These are phyloP conservation scores for Yamadazyma endophytica DNA, from an alignment of 805 yeast genomes.

Conservation along the genomic window DNA sequence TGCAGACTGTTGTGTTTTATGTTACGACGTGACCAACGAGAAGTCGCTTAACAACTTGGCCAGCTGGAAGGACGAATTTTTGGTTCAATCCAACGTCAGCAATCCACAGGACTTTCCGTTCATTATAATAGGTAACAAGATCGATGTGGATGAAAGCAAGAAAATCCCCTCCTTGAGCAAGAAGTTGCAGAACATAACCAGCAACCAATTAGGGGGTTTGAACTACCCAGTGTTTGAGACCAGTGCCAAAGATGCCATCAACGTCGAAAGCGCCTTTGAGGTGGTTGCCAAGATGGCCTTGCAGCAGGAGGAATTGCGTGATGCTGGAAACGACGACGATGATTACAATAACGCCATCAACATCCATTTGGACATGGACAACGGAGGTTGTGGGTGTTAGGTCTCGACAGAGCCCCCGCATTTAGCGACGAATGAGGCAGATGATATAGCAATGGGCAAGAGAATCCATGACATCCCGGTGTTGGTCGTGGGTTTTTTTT, in stretches of 20 bases:
- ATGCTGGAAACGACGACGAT: constrained; percentile 60
- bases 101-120: constrained; percentile 96
- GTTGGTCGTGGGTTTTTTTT: no score
- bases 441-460: no score
- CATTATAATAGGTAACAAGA: constrained; percentile 90
- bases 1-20: constrained; percentile 95
- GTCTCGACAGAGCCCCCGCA: not conserved
- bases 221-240: constrained; percentile 85
- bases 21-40: constrained; percentile 92
- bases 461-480: no score
- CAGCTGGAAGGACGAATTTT: constrained; percentile 93
- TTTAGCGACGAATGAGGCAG: not conserved
- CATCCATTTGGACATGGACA: constrained; percentile 84
- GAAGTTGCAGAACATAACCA: constrained; percentile 45
- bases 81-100: constrained; percentile 86
- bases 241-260: constrained; percentile 95
- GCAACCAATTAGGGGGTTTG: constrained; percentile 57
- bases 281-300: constrained; percentile 93
- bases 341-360: constrained; percentile 96
- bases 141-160: constrained; percentile 89
- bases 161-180: constrained; percentile 59
- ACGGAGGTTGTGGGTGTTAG: constrained; percentile 71
- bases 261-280: constrained; percentile 93
- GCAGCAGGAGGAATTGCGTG: constrained; percentile 91
- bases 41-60: constrained; percentile 87